Conservation (phyloP, 768 basidiomycete genomes). For the Suillus americanus region DNA sequence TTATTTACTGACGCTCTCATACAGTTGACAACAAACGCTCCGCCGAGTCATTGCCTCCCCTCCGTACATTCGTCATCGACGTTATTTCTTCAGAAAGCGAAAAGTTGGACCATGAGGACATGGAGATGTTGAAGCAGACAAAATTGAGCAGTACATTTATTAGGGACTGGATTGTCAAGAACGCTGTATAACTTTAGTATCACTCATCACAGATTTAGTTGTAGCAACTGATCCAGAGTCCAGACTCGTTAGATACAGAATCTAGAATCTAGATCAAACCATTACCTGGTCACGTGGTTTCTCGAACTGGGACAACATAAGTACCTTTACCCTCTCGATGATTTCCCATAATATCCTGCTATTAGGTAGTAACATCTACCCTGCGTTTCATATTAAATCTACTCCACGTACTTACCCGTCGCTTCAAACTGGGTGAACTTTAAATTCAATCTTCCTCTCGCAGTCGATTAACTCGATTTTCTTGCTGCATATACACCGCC, state of each 20-base stretch:
- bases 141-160: conserved; percentile 98
- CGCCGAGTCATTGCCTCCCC: conserved; percentile 53
- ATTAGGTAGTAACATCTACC: not conserved
- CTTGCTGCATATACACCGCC: conserved; percentile 13
- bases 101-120: conserved; percentile 63
- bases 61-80: conserved; percentile 79
- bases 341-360: not conserved
- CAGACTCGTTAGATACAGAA: too few relatives aligned
- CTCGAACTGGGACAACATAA: too few relatives aligned
- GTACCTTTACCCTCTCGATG: not conserved
- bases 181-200: conserved; percentile 3
- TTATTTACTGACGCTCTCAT: not conserved
- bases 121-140: conserved; percentile 64
- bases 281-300: not conserved
- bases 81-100: conserved; percentile 75
- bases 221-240: not conserved
- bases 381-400: not conserved
- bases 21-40: conserved; percentile 65
- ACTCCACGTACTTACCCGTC: not conserved
- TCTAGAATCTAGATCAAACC: not conserved
- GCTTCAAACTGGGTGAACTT: not conserved
- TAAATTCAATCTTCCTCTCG: not conserved
- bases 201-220: not conserved
- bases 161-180: conserved; percentile 75
- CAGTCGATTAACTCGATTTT: conserved; percentile 2